These are phyloP conservation scores for Lactifluus hygrophoroides DNA, from an alignment of 768 basidiomycete genomes.

Conservation along the genomic window DNA sequence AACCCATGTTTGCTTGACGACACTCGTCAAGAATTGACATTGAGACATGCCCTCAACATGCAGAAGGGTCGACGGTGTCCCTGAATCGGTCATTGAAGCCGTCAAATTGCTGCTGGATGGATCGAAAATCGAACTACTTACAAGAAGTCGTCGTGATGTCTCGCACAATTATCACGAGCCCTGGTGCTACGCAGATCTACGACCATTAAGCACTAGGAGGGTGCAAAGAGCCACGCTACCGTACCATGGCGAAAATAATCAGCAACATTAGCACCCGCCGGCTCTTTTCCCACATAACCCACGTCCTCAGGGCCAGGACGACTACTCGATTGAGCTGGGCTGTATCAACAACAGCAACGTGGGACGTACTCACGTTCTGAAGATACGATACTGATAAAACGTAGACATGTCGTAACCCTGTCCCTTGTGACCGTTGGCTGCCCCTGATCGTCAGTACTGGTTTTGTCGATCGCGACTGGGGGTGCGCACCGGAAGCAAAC, in stretches of 20 bases:
- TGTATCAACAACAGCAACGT: neutral
- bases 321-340: slow-evolving; percentile 8
- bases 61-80: neutral
- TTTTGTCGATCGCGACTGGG: neutral
- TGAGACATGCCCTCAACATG: neutral
- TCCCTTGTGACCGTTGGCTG: neutral
- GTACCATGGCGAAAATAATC: neutral
- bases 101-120: neutral
- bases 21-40: neutral
- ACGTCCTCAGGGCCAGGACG: slow-evolving; percentile 25
- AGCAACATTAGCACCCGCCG: slow-evolving; percentile 9
- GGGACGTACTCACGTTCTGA: slow-evolving; percentile 4
- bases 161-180: neutral
- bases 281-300: slow-evolving; percentile 25
- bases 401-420: neutral
- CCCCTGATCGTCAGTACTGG: neutral
- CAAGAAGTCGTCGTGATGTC: neutral
- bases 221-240: neutral
- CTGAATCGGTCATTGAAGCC: neutral
- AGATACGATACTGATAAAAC: neutral
- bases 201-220: neutral
- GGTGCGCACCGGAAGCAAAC: slow-evolving; percentile 3
- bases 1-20: neutral
- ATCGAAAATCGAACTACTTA: neutral
- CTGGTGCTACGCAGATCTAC: neutral